These are phyloP conservation scores for Arabidopsis arenosa DNA, from an alignment of 345 rosid species.

Conservation along the genomic window DNA sequence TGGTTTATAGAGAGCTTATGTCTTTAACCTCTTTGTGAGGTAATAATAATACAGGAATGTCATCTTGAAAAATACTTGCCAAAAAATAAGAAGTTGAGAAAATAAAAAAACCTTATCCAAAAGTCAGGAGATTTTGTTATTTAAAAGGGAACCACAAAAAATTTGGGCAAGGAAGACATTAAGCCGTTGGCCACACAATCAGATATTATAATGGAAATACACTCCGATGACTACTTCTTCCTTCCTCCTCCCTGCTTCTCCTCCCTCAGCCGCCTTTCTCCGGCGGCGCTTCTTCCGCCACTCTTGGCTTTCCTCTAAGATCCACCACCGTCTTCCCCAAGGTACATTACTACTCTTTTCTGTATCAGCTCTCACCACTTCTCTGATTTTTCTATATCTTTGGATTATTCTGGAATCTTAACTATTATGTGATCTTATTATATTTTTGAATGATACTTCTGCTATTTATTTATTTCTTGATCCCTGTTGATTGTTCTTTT, in stretches of 20 bases:
- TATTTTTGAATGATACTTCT: neutral
- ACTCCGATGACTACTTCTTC: constrained; percentile 41
- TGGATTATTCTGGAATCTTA: neutral
- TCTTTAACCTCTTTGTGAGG: neutral
- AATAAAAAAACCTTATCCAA: constrained; percentile 34
- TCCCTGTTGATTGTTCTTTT: neutral
- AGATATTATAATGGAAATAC: constrained; percentile 33
- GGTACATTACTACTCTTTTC: constrained; percentile 23
- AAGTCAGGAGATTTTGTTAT: neutral
- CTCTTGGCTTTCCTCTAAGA: constrained; percentile 24
- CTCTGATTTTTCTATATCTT: neutral
- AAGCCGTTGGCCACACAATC: constrained; percentile 23
- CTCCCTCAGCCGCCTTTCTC: constrained; percentile 22
- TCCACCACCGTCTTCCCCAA: constrained; percentile 28
- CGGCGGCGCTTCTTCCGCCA: constrained; percentile 20
- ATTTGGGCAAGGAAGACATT: neutral
- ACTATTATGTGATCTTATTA: neutral
- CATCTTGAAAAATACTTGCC: neutral
- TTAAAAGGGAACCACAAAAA: constrained; percentile 36
- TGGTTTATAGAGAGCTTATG: neutral
- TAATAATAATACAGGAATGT: neutral
- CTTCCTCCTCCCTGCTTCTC: constrained; percentile 34
- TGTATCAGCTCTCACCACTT: neutral
- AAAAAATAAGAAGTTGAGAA: neutral
- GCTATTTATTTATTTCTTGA: neutral